Conservation (phyloP, 495 filamentous ascomycete genomes). For the Aspergillus indologenus region DNA sequence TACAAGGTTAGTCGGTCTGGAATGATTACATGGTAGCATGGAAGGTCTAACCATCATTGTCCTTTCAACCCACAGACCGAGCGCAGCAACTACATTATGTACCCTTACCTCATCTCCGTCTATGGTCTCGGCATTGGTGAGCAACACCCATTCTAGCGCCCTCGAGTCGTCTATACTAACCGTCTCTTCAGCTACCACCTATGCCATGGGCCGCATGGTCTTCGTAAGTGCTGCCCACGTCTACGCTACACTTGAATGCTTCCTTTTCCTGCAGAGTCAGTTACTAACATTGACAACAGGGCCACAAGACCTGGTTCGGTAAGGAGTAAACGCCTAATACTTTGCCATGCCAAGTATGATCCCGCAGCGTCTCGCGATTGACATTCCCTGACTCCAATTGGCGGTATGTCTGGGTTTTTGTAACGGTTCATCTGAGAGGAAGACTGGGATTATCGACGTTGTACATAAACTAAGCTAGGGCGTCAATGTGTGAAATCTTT, state of each 20-base stretch:
- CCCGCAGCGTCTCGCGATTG: constrained; percentile 11
- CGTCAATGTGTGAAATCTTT: constrained; percentile 34
- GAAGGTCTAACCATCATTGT: constrained; percentile 4
- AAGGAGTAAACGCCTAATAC: constrained; percentile 50
- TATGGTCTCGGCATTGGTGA: constrained; percentile 54
- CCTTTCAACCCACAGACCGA: constrained; percentile 44
- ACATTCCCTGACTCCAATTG: constrained; percentile 24
- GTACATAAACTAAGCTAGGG: constrained; percentile 46
- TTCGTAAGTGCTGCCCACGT: constrained; percentile 40
- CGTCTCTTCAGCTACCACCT: constrained; percentile 46
- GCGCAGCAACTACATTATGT: constrained; percentile 62
- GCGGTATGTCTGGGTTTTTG: constrained; percentile 43
- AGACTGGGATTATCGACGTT: constrained; percentile 33
- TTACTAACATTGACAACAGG: constrained; percentile 42
- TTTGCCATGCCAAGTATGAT: constrained; percentile 4
- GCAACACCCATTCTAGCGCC: constrained; percentile 41
- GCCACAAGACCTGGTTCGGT: constrained; percentile 87
- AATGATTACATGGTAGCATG: background rate
- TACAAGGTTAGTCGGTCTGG: constrained; percentile 64
- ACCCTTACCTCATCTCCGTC: constrained; percentile 70
- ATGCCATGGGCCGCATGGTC: constrained; percentile 56
- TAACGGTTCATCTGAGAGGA: constrained; percentile 32
- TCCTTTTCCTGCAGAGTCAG: background rate
- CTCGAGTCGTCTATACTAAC: constrained; percentile 21
- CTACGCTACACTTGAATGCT: background rate